A percentile compares a stretch with the other conserved stretches of the same genome.
These are phyloP conservation scores for Hamigera avellanea DNA, from an alignment of 495 filamentous ascomycete species.

Conservation along the genomic window DNA sequence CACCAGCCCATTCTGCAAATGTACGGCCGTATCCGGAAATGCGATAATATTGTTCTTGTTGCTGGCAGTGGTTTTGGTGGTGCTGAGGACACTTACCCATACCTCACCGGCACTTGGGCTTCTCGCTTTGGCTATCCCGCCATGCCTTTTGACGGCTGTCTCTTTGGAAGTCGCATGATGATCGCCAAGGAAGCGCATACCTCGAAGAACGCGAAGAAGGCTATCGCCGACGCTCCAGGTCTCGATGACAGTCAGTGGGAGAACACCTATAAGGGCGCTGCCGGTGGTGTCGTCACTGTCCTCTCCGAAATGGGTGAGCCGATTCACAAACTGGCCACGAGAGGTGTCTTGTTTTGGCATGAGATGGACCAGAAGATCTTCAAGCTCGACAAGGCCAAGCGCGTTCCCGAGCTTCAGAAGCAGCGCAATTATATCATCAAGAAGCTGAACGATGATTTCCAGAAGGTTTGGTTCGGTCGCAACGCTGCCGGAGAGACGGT, in stretches of 20 bases:
- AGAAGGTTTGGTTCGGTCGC: constrained; percentile 96
- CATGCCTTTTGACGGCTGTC: constrained; percentile 87
- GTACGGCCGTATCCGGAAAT: constrained; percentile 74
- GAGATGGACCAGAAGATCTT: constrained; percentile 99
- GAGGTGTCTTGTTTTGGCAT: constrained; percentile 90
- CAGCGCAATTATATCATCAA: constrained; percentile 89
- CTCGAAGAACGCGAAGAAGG: constrained; percentile 84
- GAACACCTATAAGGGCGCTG: constrained; percentile 86
- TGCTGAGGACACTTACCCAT: constrained; percentile 85
- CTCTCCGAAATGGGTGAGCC: constrained; percentile 98
- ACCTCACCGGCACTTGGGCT: constrained; percentile 82
- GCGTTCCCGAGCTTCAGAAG: constrained; percentile 83
- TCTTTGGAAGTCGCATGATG: constrained; percentile 92
- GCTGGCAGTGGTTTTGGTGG: constrained; percentile 90
- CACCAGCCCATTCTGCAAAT: constrained; percentile 86
- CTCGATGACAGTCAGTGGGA: constrained; percentile 88
- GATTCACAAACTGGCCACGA: constrained; percentile 94
- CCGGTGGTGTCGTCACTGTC: constrained; percentile 94
- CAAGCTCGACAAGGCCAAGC: constrained; percentile 88
- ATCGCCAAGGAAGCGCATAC: constrained; percentile 91
- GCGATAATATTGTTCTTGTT: constrained; percentile 75
- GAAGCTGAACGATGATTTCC: constrained; percentile 96
- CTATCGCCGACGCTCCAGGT: constrained; percentile 83
- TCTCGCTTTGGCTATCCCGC: constrained; percentile 74
- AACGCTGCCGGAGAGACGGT: constrained; percentile 68